Evolutionary conservation across 345 rosid species (phyloP).

Genomic region (Euclidium syriacum): DNA sequence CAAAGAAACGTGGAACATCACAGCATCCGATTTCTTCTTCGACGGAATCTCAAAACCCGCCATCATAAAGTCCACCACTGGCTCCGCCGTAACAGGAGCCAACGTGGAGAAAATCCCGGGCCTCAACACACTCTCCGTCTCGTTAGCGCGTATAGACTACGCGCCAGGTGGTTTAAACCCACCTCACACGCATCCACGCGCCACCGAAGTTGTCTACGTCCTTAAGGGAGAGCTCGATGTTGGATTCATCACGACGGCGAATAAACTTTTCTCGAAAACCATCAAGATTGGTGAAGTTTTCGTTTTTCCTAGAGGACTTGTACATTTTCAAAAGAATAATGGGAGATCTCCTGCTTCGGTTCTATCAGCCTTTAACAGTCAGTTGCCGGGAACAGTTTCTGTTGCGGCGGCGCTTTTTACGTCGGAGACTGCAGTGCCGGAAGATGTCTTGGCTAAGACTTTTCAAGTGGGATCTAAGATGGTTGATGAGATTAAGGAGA

Average conservation of each 20-base stretch:
- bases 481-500: slow-evolving; percentile 48
- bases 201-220: slow-evolving; percentile 55
- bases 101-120: slow-evolving; percentile 58
- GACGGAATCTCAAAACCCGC: slow-evolving; percentile 50
- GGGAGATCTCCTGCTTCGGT: slow-evolving; percentile 41
- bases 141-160: slow-evolving; percentile 54
- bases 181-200: slow-evolving; percentile 70
- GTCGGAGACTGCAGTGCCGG: slow-evolving; percentile 48
- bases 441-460: slow-evolving; percentile 53
- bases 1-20: slow-evolving; percentile 43
- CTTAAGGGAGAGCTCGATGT: slow-evolving; percentile 59
- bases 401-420: slow-evolving; percentile 39
- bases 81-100: slow-evolving; percentile 48
- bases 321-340: slow-evolving; percentile 63
- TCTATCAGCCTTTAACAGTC: slow-evolving; percentile 56
- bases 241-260: slow-evolving; percentile 59
- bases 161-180: slow-evolving; percentile 54
- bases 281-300: slow-evolving; percentile 52
- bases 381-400: slow-evolving; percentile 55
- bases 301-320: slow-evolving; percentile 59
- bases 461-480: slow-evolving; percentile 60
- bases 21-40: slow-evolving; percentile 55
- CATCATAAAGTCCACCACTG: slow-evolving; percentile 40
- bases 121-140: slow-evolving; percentile 60
- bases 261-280: slow-evolving; percentile 43